Conservation (phyloP, 2,329 filamentous ascomycete genomes). For the Teratosphaeria nubilosa region DNA sequence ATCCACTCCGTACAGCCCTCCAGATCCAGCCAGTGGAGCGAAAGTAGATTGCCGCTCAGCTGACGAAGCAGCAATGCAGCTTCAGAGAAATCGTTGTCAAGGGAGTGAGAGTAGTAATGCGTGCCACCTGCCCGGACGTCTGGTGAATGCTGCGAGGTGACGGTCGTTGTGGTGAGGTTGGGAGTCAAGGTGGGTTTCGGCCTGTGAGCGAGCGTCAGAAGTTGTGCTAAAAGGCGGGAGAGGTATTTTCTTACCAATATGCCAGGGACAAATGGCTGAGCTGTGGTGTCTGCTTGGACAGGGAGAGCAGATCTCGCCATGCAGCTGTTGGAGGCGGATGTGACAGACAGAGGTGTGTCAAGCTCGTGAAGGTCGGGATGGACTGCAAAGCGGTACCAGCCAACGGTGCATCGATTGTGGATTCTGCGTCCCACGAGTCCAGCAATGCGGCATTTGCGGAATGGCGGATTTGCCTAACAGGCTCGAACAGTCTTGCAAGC, state of each 20-base stretch:
- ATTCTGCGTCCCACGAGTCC: conserved; percentile 41
- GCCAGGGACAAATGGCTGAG: conserved; percentile 54
- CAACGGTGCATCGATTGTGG: neutral
- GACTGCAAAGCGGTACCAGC: conserved; percentile 14
- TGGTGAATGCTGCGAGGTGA: conserved; percentile 31
- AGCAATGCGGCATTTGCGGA: conserved; percentile 13
- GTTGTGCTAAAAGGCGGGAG: no score
- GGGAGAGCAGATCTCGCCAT: conserved; percentile 45
- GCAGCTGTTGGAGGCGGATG: conserved; percentile 39
- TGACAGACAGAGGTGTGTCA: conserved; percentile 50
- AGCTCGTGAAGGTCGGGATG: conserved; percentile 35
- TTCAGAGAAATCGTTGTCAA: conserved; percentile 47
- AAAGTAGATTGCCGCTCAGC: conserved; percentile 46
- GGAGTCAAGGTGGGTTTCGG: conserved; percentile 49
- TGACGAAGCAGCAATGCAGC: conserved; percentile 46
- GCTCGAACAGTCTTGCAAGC: conserved; percentile 34
- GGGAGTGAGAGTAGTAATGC: conserved; percentile 40
- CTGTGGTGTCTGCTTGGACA: conserved; percentile 44
- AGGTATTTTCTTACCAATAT: conserved; percentile 32
- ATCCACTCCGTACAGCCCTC: conserved; percentile 50
- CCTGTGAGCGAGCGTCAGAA: conserved; percentile 14
- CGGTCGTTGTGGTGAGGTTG: conserved; percentile 37
- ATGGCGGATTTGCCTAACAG: neutral
- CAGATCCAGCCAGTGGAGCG: conserved; percentile 52
- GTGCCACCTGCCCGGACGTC: conserved; percentile 41